Conservation (phyloP, 1,284 basidiomycete genomes). For the Exobasidium cylindrosporum region DNA sequence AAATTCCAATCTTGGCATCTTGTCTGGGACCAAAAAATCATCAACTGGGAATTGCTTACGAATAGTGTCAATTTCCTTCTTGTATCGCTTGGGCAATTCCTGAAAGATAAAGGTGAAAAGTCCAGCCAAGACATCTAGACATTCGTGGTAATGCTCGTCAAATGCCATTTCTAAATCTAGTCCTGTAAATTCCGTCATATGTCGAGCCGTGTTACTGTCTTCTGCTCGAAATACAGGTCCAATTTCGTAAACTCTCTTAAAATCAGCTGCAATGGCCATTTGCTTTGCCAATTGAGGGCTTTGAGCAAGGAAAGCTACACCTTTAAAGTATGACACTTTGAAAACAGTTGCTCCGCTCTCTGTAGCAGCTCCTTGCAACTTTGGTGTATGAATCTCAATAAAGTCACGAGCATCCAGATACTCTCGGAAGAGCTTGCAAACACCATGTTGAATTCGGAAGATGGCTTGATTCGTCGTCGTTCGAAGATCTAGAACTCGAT, state of each 20-base stretch:
- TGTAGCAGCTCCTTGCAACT: conserved; percentile 93
- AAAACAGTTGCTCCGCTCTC: conserved; percentile 96
- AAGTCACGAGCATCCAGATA: conserved; percentile 75
- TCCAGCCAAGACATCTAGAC: conserved; percentile 49
- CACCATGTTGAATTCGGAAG: conserved; percentile 84
- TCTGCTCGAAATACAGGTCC: conserved; percentile 94
- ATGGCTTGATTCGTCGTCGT: conserved; percentile 95
- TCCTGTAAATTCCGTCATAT: conserved; percentile 97
- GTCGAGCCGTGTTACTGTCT: conserved; percentile 93
- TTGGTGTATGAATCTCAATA: conserved; percentile 94
- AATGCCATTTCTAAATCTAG: conserved; percentile 99
- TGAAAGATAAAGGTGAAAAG: conserved; percentile 54
- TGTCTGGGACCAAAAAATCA: conserved; percentile 51
- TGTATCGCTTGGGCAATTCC: conserved; percentile 64
- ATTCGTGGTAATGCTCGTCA: conserved; percentile 94
- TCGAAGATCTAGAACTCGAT: conserved; percentile 88
- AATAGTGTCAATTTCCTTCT: conserved; percentile 75
- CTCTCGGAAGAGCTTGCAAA: conserved; percentile 84
- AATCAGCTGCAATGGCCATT: conserved; percentile 98
- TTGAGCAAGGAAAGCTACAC: conserved; percentile 88
- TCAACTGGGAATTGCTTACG: conserved; percentile 80
- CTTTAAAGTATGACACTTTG: conserved; percentile 98
- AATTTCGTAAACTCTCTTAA: conserved; percentile 96
- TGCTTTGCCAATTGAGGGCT: conserved; percentile 97
- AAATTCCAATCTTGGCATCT: conserved; percentile 48